These are phyloP conservation scores for Tulasnella sp. DNA, from an alignment of 768 basidiomycete genomes.

Conservation along the genomic window DNA sequence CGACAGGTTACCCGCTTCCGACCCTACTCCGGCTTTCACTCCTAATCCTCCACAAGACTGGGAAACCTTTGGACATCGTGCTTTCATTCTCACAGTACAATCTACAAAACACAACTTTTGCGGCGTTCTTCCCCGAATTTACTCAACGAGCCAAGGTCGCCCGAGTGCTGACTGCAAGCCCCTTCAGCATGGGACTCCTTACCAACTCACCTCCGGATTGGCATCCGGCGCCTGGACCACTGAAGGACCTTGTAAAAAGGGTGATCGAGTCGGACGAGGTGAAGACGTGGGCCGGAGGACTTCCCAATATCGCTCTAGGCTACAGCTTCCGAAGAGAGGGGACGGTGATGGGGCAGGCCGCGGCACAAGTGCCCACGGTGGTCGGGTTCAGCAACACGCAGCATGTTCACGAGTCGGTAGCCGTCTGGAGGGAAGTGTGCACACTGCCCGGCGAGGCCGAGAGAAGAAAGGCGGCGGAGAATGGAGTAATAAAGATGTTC, in stretches of 20 bases:
- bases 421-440: slow-evolving; percentile 56
- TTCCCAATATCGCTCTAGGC: slow-evolving; percentile 64
- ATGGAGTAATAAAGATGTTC: slow-evolving; percentile 40
- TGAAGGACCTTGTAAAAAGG: slow-evolving; percentile 40
- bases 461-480: slow-evolving; percentile 40
- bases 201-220: slow-evolving; percentile 50
- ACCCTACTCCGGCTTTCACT: slow-evolving; percentile 77
- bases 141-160: slow-evolving; percentile 53
- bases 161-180: slow-evolving; percentile 71
- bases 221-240: slow-evolving; percentile 62
- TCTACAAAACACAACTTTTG: slow-evolving; percentile 60
- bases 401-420: slow-evolving; percentile 70
- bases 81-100: slow-evolving; percentile 76
- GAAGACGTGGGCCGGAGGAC: slow-evolving; percentile 38
- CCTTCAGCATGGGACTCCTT: slow-evolving; percentile 77
- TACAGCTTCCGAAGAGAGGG: slow-evolving; percentile 44
- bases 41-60: slow-evolving; percentile 56
- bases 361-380: slow-evolving; percentile 48
- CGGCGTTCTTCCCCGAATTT: slow-evolving; percentile 49
- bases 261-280: slow-evolving; percentile 31
- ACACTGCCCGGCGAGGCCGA: slow-evolving; percentile 30
- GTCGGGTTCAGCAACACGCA: slow-evolving; percentile 58
- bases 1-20: slow-evolving; percentile 67
- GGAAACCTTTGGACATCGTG: slow-evolving; percentile 65
- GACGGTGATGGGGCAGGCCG: slow-evolving; percentile 32